Conservation (phyloP, 2,329 filamentous ascomycete genomes). For the Xylaria sp. region DNA sequence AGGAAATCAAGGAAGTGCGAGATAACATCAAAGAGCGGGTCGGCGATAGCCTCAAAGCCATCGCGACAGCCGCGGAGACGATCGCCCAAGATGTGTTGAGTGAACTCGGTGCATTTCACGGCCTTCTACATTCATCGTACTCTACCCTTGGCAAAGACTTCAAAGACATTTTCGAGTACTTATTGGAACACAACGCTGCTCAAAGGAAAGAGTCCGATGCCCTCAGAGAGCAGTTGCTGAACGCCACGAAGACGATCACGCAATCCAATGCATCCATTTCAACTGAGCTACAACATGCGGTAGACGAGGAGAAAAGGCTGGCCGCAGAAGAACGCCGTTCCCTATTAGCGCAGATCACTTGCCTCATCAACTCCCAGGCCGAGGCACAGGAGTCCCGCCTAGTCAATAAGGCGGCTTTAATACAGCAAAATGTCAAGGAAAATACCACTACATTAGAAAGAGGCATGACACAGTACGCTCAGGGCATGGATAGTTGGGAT, state of each 20-base stretch:
- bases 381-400: constrained; percentile 79
- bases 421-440: constrained; percentile 73
- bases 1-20: constrained; percentile 90
- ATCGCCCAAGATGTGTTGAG: constrained; percentile 90
- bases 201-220: constrained; percentile 82
- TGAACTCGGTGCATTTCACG: constrained; percentile 87
- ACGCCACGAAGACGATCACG: constrained; percentile 74
- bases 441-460: constrained; percentile 74
- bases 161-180: constrained; percentile 83
- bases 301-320: constrained; percentile 80
- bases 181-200: constrained; percentile 77
- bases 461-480: constrained; percentile 72
- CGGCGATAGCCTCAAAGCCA: constrained; percentile 82
- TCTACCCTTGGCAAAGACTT: constrained; percentile 85
- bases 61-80: constrained; percentile 84
- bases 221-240: constrained; percentile 77
- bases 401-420: constrained; percentile 67
- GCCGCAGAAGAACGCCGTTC: constrained; percentile 78
- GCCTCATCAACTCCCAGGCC: constrained; percentile 79
- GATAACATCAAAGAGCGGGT: constrained; percentile 89
- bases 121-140: constrained; percentile 86
- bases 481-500: constrained; percentile 80
- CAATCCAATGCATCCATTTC: constrained; percentile 76
- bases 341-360: constrained; percentile 79
- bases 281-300: constrained; percentile 71